Evolutionary conservation across 768 basidiomycete species (phyloP).

Genomic region (Leccinum obscurum): DNA sequence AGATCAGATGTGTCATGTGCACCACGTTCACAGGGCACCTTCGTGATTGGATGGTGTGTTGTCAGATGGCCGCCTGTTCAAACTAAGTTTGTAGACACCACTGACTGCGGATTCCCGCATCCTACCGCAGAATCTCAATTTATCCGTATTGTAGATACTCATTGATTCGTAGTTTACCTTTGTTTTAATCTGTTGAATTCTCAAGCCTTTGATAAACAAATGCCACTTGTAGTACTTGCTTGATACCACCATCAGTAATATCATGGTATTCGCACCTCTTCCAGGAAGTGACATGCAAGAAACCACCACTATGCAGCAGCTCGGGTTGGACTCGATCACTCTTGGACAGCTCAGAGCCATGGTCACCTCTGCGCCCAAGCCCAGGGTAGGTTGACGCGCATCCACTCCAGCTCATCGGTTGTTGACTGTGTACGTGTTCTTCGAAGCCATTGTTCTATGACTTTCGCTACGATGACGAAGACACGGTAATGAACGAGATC

Average conservation of each 20-base stretch:
- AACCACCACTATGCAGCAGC: conserved; percentile 35
- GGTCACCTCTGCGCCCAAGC: conserved; percentile 68
- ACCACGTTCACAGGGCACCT: conserved; percentile 5
- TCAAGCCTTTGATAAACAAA: conserved; percentile 30
- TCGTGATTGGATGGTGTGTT: conserved; percentile 9
- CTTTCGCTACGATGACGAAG: conserved; percentile 94
- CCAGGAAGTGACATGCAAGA: conserved; percentile 34
- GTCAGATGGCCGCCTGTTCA: background rate
- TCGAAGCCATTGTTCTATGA: conserved; percentile 83
- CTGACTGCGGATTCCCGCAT: conserved; percentile 10
- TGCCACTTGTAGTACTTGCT: background rate
- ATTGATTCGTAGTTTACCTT: conserved; percentile 13
- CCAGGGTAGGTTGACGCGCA: conserved; percentile 53
- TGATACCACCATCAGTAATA: conserved; percentile 12
- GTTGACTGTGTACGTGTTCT: conserved; percentile 21
- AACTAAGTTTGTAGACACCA: conserved; percentile 9
- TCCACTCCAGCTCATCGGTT: conserved; percentile 9
- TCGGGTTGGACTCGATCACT: conserved; percentile 69
- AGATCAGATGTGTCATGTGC: conserved; percentile 9
- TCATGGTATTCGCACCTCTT: conserved; percentile 37
- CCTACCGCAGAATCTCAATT: background rate
- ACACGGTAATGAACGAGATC: conserved; percentile 93
- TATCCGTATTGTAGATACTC: too few species aligned
- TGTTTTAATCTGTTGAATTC: conserved; percentile 28
- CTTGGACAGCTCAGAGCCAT: conserved; percentile 79